Evolutionary conservation across 2,329 filamentous ascomycete species (phyloP).

Genomic region (Aspergillus sp.): DNA sequence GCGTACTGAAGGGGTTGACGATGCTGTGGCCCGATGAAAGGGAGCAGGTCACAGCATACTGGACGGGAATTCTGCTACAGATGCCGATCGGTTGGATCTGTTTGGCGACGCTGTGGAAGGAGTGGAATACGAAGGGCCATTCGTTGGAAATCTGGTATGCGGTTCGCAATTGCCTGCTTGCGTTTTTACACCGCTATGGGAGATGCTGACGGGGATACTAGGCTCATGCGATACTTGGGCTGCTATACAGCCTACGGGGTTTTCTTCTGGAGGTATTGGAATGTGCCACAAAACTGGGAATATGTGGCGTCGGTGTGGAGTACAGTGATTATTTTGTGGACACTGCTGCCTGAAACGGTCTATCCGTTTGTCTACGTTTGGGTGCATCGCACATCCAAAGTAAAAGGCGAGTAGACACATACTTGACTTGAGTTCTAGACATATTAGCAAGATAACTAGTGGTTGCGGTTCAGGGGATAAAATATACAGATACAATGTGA

Average conservation of each 20-base stretch:
- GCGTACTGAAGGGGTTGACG: slow-evolving; percentile 5
- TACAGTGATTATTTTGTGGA: slow-evolving; percentile 20
- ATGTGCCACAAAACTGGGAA: slow-evolving; percentile 23
- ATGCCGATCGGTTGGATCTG: slow-evolving; percentile 24
- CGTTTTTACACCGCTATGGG: no score
- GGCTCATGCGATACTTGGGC: slow-evolving; percentile 23
- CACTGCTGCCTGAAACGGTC: slow-evolving; percentile 23
- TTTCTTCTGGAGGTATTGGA: slow-evolving; percentile 24
- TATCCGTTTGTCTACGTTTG: slow-evolving; percentile 22
- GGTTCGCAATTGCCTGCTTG: background rate
- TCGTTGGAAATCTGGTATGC: slow-evolving; percentile 24
- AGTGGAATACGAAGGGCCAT: slow-evolving; percentile 17
- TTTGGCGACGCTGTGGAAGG: slow-evolving; percentile 14
- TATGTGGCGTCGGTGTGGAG: slow-evolving; percentile 25
- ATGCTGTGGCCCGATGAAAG: slow-evolving; percentile 21
- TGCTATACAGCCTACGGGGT: slow-evolving; percentile 24
- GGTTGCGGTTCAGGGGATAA: no score
- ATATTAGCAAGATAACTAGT: no score
- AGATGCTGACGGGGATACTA: slow-evolving; percentile 5
- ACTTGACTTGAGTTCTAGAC: background rate
- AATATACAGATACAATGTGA: no score
- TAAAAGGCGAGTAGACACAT: slow-evolving; percentile 16
- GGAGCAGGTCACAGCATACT: slow-evolving; percentile 25
- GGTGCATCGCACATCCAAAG: slow-evolving; percentile 12
- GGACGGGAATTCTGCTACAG: slow-evolving; percentile 24